Base-by-base conservation (phyloP, 1,284 basidiomycete genomes). In the Acaromyces ingoldii region DNA sequence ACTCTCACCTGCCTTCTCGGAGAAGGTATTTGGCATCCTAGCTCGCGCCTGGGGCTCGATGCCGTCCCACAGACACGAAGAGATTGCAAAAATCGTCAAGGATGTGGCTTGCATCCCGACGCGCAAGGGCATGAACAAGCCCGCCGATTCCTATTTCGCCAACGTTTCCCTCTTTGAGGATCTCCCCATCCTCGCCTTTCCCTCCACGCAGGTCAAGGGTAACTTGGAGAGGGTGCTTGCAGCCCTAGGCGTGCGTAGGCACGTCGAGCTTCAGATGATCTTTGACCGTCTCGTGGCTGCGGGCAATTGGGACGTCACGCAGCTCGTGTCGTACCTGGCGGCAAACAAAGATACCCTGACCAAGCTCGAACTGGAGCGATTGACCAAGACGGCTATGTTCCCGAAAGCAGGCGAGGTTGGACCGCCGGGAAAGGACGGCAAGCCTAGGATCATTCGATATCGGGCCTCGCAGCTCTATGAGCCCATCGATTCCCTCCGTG, bases 91-190 rank as follows among this genome's bases (percentile, higher is more conserved):
- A 2, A 73, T 85, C 5, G 79, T 96, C n/a, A 78, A 80, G 50
- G 78, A 80, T 0, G 81, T 86, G 49, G 65, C 84, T 0, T 92
- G 90, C 65, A 83, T 99, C n/a, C 91, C 86, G 0, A 93, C 91
- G 0, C 84, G 85, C 2, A 77, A 78, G 15, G 91, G 91, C 6
- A 81, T 93, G 79, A 85, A 83, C 65, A 63, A 63, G 49, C 89
- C 93, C 0, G 77, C 78, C 6, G 83, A 91, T 55, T 81, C 90
- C 4, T 99, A 99, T 77, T 92, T 97, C 74, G 79, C 87, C 21
- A 89, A 84, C 61, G 89, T 88, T 31, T 83, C 89, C 57, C 80
- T 97, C 9, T 97, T 98, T 74, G 82, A 84, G 11, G 92, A 98
- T 75, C 79, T 96, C 21, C 68, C 64, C 0, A 83, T 92, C 25